These are phyloP conservation scores for Chimonanthus praecox DNA, from an alignment of 164 flowering plant genomes.

Conservation along the genomic window DNA sequence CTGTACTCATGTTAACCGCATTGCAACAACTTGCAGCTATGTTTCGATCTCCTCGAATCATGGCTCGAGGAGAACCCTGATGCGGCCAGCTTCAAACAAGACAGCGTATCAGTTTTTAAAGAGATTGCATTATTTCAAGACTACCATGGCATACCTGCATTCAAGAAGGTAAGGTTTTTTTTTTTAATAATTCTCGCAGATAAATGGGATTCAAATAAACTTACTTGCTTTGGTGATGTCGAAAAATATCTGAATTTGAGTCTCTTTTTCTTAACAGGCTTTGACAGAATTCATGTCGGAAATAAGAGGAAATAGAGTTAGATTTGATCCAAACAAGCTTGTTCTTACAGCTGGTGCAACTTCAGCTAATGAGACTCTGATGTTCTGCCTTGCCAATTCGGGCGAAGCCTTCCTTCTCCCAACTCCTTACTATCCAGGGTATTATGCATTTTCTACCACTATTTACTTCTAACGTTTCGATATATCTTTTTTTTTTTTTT, in stretches of 20 bases:
- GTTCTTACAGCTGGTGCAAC: constrained; percentile 56
- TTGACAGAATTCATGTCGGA: constrained; percentile 37
- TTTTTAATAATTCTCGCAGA: background rate
- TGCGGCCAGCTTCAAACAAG: constrained; percentile 17
- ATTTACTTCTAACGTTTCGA: background rate
- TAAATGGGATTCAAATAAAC: background rate
- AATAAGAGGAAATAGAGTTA: constrained; percentile 36
- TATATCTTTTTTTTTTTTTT: background rate
- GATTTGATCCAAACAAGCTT: constrained; percentile 33
- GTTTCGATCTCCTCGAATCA: constrained; percentile 42
- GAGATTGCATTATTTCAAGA: constrained; percentile 54
- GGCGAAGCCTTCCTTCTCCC: constrained; percentile 49
- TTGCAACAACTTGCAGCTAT: constrained; percentile 18
- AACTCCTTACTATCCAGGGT: constrained; percentile 51
- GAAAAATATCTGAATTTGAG: background rate
- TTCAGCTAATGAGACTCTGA: constrained; percentile 44
- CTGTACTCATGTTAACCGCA: background rate
- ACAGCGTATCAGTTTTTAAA: constrained; percentile 33
- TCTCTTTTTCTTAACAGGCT: constrained; percentile 13
- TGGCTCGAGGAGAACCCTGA: constrained; percentile 38
- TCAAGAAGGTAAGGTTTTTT: constrained; percentile 32
- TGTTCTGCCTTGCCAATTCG: constrained; percentile 43
- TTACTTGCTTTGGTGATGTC: background rate
- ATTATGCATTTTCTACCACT: background rate
- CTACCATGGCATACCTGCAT: constrained; percentile 43